Base-by-base conservation (phyloP, 1,284 basidiomycete genomes). In the Moniliella sp. region DNA sequence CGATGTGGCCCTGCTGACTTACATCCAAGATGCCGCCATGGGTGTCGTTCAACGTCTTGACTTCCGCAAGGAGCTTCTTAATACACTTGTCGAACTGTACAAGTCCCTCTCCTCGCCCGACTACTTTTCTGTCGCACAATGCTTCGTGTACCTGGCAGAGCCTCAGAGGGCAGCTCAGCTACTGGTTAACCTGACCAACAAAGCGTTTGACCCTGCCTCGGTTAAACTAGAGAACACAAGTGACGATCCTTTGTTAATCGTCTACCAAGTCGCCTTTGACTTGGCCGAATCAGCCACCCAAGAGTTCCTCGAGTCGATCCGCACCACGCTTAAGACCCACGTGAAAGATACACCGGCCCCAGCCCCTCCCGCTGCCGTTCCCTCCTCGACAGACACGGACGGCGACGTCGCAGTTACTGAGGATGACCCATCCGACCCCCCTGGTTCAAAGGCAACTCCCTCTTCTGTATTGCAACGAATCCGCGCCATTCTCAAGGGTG, bases 271-370 rank as follows among this genome's bases (percentile, higher is more conserved):
- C 12, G 54, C 57, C 10, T 59, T 59, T 18, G 55, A 59, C 37
- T 39, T 59, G 26, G 57, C 56, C 16, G 57, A 59, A 35, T 50
- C 55, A 33, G 57, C 57, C n/a, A 57, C 57, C 4, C 57, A 59
- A 32, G 57, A 59, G 40, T 59, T 57, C 36, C 43, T 57, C 30
- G 53, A 54, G 25, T 48, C 43, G 23, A 48, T 59, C 10, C 45
- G 52, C 27, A 27, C 33, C 12, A 46, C 50, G 13, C 39, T 50
- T 21, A 36, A 39, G 17, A 35, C 32, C 23, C 44, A 46, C n/a
- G n/a, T n/a, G n/a, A n/a, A n/a, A n/a, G n/a, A n/a, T n/a, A n/a
- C n/a, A n/a, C n/a, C n/a, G 21, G 33, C 17, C 21, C 31, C 23
- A 11, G 27, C 31, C 13, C 34, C 9, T 27, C 31, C 11, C 11